phyloP scores from a whole-genome alignment of 805 yeast species.

The Jamesozyma rosinii region DNA sequence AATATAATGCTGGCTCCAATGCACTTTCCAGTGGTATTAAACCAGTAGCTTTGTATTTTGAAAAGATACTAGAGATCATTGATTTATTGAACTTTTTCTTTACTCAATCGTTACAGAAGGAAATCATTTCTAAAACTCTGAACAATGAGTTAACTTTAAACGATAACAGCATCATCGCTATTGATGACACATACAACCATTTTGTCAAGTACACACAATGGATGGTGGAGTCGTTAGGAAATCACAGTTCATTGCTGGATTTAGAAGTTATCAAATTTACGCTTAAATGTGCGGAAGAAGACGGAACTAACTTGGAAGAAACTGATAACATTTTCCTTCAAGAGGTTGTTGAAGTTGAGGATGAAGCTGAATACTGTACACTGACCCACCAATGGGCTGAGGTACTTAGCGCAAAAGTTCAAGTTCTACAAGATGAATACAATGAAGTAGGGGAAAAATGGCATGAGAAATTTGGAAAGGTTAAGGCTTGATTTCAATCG shows the following conservation, averaged over 20 bases:
- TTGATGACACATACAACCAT: slow-evolving; percentile 27
- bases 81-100: slow-evolving; percentile 27
- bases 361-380: slow-evolving; percentile 17
- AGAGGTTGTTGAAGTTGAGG: slow-evolving; percentile 22
- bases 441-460: slow-evolving; percentile 13
- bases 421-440: slow-evolving; percentile 12
- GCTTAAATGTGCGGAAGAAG: slow-evolving; percentile 26
- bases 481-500: slow-evolving; percentile 6
- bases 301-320: slow-evolving; percentile 21
- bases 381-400: slow-evolving; percentile 22
- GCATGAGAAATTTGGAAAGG: slow-evolving; percentile 21
- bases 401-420: slow-evolving; percentile 14
- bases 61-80: slow-evolving; percentile 22
- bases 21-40: slow-evolving; percentile 8
- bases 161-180: slow-evolving; percentile 14
- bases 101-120: slow-evolving; percentile 28
- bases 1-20: slow-evolving; percentile 1
- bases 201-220: slow-evolving; percentile 31
- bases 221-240: slow-evolving; percentile 26
- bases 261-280: slow-evolving; percentile 28
- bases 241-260: slow-evolving; percentile 12
- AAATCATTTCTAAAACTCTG: slow-evolving; percentile 28
- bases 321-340: slow-evolving; percentile 28
- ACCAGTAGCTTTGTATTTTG: slow-evolving; percentile 17
- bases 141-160: slow-evolving; percentile 21